Evolutionary conservation across 2,329 filamentous ascomycete genomes (phyloP), one percentile per base, ranked within the genome.

Genomic region (Colletotrichum coccodes): DNA sequence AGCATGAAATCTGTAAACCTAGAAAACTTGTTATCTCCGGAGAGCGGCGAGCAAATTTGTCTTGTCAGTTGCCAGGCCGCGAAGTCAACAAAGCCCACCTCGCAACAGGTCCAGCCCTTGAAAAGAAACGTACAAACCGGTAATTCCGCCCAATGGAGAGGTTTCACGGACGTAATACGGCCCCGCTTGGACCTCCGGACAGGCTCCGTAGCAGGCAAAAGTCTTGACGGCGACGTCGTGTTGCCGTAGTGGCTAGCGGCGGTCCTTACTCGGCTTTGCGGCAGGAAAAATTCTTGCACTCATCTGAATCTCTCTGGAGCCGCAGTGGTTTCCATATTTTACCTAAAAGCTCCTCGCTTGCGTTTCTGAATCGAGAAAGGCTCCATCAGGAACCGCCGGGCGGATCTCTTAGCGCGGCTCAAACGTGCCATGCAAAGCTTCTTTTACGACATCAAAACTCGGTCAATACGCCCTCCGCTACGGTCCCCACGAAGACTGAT

Each of bases 391-490:
- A 54, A 65, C 65, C 60, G 34, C 60, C 65, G 49, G 28, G 42
- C 47, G 54, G 49, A 49, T 44, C 61, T 65, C 32, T 30, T 69
- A 60, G 66, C 66, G 66, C 61, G 66, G 66, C 61, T 69, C 66
- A 53, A 64, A 65, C 66, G 54, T 50, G 66, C 66, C 62, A 52
- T 46, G 42, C 54, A 44, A 69, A 66, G 66, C 66, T 69, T 69
- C 66, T 66, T 69, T 69, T 69, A 69, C 66, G 61, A 47, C 56
- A 69, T 69, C 34, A 23, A 69, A 69, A 69, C 66, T 30, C 38
- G 42, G 8, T 60, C 32, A 28, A 21, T 30, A 50, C 61, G 54
- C 21, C 66, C 66, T 69, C 46, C 49, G 56, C 40, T 49, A 49
- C 49, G 34, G 23, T 28, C 21, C 28, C 30, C 34, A 34, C 47